phyloP scores from a whole-genome alignment of 169 alveolate species.

The Eimeria sp. region DNA sequence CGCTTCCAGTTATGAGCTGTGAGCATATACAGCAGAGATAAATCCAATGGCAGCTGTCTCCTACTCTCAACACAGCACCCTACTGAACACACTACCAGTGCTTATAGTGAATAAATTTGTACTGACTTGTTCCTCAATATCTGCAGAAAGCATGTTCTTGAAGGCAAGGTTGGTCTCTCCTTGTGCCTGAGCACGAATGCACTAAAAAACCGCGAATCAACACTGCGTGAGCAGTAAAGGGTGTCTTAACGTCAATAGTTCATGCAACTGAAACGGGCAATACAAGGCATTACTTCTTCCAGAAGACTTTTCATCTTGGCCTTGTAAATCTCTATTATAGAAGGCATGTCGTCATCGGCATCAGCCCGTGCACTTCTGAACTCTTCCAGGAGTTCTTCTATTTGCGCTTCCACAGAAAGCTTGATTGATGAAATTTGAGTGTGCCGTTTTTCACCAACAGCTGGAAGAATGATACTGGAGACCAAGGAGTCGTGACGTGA shows the following conservation, averaged over 20 bases:
- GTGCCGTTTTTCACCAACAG: conserved; percentile 56
- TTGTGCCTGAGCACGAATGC: conserved; percentile 21
- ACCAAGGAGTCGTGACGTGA: conserved; percentile 27
- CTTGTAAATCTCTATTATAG: conserved; percentile 54
- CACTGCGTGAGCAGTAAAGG: neutral
- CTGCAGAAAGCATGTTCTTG: conserved; percentile 52
- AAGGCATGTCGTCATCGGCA: conserved; percentile 61
- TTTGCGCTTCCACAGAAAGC: conserved; percentile 43
- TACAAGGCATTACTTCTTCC: conserved; percentile 29
- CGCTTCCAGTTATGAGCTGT: conserved; percentile 52
- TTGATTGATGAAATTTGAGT: conserved; percentile 54
- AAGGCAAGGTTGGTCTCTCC: conserved; percentile 40
- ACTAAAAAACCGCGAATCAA: neutral
- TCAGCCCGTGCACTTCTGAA: conserved; percentile 64
- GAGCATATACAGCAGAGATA: neutral
- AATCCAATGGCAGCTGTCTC: neutral
- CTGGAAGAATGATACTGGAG: conserved; percentile 66
- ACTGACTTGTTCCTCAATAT: conserved; percentile 44
- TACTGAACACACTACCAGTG: neutral
- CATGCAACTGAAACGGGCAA: neutral
- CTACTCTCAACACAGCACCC: neutral
- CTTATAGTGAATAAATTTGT: neutral
- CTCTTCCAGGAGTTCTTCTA: conserved; percentile 57
- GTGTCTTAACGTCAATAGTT: neutral
- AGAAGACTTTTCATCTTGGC: conserved; percentile 34